These are phyloP conservation scores for Hypoxylon sp. DNA, from an alignment of 2,329 filamentous ascomycete genomes.

Conservation along the genomic window DNA sequence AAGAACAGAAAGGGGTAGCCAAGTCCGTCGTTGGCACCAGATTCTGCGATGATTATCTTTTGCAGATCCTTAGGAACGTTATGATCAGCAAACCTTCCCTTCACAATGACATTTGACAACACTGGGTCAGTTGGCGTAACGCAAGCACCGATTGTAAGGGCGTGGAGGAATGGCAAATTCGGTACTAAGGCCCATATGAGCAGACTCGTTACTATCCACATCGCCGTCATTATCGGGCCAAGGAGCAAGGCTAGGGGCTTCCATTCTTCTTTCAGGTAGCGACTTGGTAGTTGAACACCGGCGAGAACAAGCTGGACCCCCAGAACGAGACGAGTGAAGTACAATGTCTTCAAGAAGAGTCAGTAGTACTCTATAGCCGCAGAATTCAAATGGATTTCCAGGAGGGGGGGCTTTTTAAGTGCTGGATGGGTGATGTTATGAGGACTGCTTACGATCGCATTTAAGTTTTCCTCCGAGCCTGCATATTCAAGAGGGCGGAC, in stretches of 20 bases:
- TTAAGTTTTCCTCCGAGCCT: slow-evolving; percentile 69
- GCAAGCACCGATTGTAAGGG: slow-evolving; percentile 84
- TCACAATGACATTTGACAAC: slow-evolving; percentile 89
- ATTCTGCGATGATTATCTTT: slow-evolving; percentile 85
- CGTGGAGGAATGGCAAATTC: slow-evolving; percentile 79
- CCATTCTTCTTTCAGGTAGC: slow-evolving; percentile 85
- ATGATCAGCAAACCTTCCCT: slow-evolving; percentile 92
- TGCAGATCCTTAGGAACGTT: slow-evolving; percentile 88
- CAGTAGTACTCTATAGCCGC: slow-evolving; percentile 8
- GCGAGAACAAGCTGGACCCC: slow-evolving; percentile 92
- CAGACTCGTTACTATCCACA: slow-evolving; percentile 89
- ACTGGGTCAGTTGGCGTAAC: slow-evolving; percentile 95
- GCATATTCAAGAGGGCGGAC: slow-evolving; percentile 84
- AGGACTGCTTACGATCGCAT: slow-evolving; percentile 64
- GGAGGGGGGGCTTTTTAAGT: background rate
- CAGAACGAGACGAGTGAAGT: slow-evolving; percentile 88
- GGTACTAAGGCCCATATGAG: slow-evolving; percentile 84
- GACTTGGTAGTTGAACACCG: slow-evolving; percentile 87
- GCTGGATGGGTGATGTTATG: slow-evolving; percentile 4
- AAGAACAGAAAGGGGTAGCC: slow-evolving; percentile 92
- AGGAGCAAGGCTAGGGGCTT: slow-evolving; percentile 80
- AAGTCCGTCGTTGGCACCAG: slow-evolving; percentile 89
- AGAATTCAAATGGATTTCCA: background rate
- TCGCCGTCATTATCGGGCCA: slow-evolving; percentile 85
- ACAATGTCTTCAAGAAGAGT: slow-evolving; percentile 70